Evolutionary conservation across 495 filamentous ascomycete genomes (phyloP).

Genomic region (Entonaema liquescens): DNA sequence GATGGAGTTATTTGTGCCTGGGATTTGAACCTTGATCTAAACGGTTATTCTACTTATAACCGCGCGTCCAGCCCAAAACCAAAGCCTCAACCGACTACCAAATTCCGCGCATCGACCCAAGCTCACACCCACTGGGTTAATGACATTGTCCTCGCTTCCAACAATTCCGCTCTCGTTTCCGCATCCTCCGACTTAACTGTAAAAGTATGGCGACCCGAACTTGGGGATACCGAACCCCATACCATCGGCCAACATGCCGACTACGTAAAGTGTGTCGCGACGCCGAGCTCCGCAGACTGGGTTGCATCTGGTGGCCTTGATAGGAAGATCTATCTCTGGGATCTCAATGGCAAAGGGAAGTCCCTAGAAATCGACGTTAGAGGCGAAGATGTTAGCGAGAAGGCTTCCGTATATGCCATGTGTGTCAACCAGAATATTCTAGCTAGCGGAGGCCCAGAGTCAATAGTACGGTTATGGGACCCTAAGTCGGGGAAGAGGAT

Average conservation of each 20-base stretch:
- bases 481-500: conserved; percentile 86
- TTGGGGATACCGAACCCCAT: conserved; percentile 72
- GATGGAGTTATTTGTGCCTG: conserved; percentile 97
- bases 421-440: conserved; percentile 76
- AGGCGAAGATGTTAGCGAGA: conserved; percentile 80
- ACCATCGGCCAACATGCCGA: conserved; percentile 93
- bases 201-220: conserved; percentile 91
- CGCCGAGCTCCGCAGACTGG: conserved; percentile 80
- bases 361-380: conserved; percentile 83
- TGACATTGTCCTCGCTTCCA: conserved; percentile 86
- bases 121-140: conserved; percentile 99
- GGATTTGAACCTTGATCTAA: conserved; percentile 76
- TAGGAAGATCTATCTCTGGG: conserved; percentile 91
- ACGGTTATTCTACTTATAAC: conserved; percentile 48
- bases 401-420: conserved; percentile 94
- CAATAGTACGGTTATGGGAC: conserved; percentile 93
- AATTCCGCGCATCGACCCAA: conserved; percentile 90
- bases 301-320: conserved; percentile 97
- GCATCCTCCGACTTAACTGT: conserved; percentile 96
- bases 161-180: conserved; percentile 85
- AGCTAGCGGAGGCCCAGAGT: conserved; percentile 94
- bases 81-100: conserved; percentile 61
- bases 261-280: conserved; percentile 94
- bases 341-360: conserved; percentile 86
- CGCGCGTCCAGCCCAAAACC: conserved; percentile 31